A percentile compares a stretch with the other conserved stretches of the same genome.
phyloP scores from a whole-genome alignment of 1,284 basidiomycete species.

The Bjerkandera adusta region DNA sequence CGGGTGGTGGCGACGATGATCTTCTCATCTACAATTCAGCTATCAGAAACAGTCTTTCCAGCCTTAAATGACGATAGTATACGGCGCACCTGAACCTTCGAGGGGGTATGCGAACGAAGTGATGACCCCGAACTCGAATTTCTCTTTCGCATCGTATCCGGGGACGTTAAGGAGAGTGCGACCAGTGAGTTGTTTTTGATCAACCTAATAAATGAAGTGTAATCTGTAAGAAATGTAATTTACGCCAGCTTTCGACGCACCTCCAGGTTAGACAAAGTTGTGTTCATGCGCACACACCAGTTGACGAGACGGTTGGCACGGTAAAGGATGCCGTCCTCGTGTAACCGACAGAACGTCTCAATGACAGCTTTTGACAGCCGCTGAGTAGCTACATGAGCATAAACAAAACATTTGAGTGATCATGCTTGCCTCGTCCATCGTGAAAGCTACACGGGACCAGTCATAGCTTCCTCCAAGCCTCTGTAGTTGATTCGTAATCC shows the following conservation, averaged over 20 bases:
- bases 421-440: constrained; percentile 81
- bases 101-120: constrained; percentile 95
- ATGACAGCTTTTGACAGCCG: constrained; percentile 83
- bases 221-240: not conserved
- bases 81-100: constrained; percentile 65
- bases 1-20: constrained; percentile 97
- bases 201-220: constrained; percentile 56
- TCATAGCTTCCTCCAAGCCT: constrained; percentile 94
- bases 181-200: constrained; percentile 90
- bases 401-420: not conserved
- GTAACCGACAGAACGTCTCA: constrained; percentile 89
- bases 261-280: constrained; percentile 96
- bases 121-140: constrained; percentile 97
- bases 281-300: constrained; percentile 97
- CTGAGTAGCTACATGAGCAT: constrained; percentile 34
- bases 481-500: constrained; percentile 89
- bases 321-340: constrained; percentile 94
- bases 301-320: constrained; percentile 97
- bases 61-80: not conserved
- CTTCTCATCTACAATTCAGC: constrained; percentile 72
- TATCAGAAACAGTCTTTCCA: not conserved
- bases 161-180: constrained; percentile 89
- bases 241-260: constrained; percentile 36
- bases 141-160: constrained; percentile 92
- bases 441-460: constrained; percentile 93